Evolutionary conservation across 2,329 filamentous ascomycete species (phyloP).

Genomic region (Aspergillus sp.): DNA sequence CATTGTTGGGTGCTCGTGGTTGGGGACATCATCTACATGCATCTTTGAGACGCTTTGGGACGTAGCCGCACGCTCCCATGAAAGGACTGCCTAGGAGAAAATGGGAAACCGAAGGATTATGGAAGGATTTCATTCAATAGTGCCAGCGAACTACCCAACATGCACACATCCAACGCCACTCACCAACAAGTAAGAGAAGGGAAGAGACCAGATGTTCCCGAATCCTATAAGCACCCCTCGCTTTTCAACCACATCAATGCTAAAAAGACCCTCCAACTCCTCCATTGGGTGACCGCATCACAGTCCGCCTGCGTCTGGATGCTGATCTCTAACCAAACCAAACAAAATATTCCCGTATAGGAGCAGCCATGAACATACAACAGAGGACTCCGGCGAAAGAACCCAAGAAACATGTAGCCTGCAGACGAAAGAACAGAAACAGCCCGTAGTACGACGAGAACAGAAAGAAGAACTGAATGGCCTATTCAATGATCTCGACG

Average conservation of each 20-base stretch:
- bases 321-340: constrained; percentile 5
- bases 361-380: constrained; percentile 1
- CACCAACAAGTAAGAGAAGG: not conserved
- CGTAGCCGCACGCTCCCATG: no score
- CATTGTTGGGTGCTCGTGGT: not conserved
- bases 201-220: not conserved
- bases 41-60: no score
- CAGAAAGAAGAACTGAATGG: not conserved
- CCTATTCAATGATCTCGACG: constrained; percentile 2
- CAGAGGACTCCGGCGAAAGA: not conserved
- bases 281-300: not conserved
- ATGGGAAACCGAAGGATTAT: not conserved
- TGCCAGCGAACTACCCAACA: not conserved
- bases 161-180: not conserved
- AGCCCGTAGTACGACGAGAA: not conserved
- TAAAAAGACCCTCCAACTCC: constrained; percentile 5
- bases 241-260: constrained; percentile 2
- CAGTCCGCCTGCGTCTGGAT: constrained; percentile 8
- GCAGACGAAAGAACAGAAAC: not conserved
- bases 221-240: not conserved
- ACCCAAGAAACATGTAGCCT: not conserved
- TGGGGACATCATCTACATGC: not conserved
- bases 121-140: not conserved
- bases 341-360: not conserved
- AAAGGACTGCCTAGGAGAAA: no score